phyloP scores from a whole-genome alignment of 257 asterid genomes.

The Lavandula angustifolia region DNA sequence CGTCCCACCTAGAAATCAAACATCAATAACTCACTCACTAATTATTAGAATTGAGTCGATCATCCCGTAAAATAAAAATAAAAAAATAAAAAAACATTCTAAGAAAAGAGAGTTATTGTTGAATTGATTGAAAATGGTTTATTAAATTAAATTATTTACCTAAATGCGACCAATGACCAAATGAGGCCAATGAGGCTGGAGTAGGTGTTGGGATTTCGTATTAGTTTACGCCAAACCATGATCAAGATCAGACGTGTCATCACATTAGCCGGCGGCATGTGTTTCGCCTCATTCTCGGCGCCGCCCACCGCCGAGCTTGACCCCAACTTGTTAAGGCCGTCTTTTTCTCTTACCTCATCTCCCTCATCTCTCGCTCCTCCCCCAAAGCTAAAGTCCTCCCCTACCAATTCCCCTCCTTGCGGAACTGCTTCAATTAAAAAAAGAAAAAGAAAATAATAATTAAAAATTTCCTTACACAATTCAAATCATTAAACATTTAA shows the following conservation, averaged over 20 bases:
- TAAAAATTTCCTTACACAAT: conserved; percentile 4
- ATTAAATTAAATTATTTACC: conserved; percentile 36
- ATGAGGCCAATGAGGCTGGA: conserved; percentile 92
- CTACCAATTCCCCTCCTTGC: conserved; percentile 54
- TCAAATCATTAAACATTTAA: not conserved
- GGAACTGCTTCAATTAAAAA: conserved; percentile 40
- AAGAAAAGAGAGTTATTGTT: too few species aligned
- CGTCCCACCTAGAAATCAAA: conserved; percentile 64
- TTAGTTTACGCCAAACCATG: conserved; percentile 99
- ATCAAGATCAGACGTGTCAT: conserved; percentile 92
- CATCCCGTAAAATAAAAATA: too few species aligned
- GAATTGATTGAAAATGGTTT: too few species aligned
- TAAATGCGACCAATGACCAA: conserved; percentile 77
- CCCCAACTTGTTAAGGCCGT: conserved; percentile 53
- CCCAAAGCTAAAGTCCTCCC: conserved; percentile 73
- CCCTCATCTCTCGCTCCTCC: conserved; percentile 65
- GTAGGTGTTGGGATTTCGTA: conserved; percentile 94
- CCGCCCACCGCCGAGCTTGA: conserved; percentile 51
- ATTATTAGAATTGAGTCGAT: too few species aligned
- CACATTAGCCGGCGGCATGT: conserved; percentile 95
- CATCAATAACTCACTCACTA: too few species aligned
- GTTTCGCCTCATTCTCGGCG: conserved; percentile 54
- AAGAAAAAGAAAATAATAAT: not conserved
- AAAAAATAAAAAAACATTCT: too few species aligned
- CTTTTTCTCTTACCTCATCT: conserved; percentile 63